phyloP scores from a whole-genome alignment of 495 filamentous ascomycete species.

The Daldinia caldariorum region DNA sequence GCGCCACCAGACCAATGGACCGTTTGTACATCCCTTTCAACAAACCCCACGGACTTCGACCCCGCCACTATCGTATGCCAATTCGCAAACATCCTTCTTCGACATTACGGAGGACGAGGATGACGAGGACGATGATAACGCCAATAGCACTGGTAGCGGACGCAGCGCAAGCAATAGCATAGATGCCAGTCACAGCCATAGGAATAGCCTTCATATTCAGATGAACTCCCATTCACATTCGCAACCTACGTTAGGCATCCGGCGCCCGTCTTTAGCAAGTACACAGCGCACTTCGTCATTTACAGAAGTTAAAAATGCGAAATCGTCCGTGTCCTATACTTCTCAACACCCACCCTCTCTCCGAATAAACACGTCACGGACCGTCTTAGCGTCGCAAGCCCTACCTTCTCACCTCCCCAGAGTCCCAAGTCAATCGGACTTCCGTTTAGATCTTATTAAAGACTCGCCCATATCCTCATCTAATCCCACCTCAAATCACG shows the following conservation, averaged over 20 bases:
- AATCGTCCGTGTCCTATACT: conserved; percentile 34
- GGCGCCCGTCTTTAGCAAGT: conserved; percentile 50
- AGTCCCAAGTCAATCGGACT: conserved; percentile 56
- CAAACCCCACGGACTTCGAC: conserved; percentile 67
- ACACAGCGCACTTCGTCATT: conserved; percentile 57
- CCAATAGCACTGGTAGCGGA: conserved; percentile 11
- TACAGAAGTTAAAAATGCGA: conserved; percentile 48
- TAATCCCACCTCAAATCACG: conserved; percentile 23
- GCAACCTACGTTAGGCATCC: conserved; percentile 41
- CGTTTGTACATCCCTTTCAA: conserved; percentile 66
- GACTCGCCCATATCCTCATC: conserved; percentile 47
- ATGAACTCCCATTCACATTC: conserved; percentile 42
- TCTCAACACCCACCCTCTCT: conserved; percentile 49
- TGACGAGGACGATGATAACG: conserved; percentile 45
- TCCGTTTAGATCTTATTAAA: conserved; percentile 47
- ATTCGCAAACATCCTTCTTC: conserved; percentile 60
- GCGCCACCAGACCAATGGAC: conserved; percentile 50
- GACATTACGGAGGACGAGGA: conserved; percentile 62
- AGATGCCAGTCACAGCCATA: conserved; percentile 25
- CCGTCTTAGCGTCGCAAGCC: conserved; percentile 41
- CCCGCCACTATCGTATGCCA: conserved; percentile 63
- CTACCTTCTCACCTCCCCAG: conserved; percentile 53
- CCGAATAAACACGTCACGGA: conserved; percentile 55
- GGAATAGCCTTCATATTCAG: conserved; percentile 36
- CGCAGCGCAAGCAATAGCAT: conserved; percentile 16